Evolutionary conservation across 768 basidiomycete species (phyloP), one percentile per base, ranked within the genome.

Genomic region (Lyophyllum atratum): DNA sequence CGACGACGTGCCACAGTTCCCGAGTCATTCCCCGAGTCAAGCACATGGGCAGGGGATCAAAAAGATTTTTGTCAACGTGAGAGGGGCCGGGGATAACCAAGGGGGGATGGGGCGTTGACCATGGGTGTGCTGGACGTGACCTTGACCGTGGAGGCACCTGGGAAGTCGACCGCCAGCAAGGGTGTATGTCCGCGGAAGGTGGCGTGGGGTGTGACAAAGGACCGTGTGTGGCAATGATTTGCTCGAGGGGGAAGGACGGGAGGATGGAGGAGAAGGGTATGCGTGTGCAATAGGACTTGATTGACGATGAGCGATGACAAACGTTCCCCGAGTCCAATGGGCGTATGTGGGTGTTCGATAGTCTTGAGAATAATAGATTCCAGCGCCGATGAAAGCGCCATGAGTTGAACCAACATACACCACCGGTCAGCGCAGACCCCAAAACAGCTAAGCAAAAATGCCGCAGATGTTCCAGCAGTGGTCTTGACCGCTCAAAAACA

Each of bases 11-110:
- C 33, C 43, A 31, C 22, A 34, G 53, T 54, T 54, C 53, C 53
- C 53, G 51, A 50, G 52, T 55, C 61, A 56, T 58, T 62, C 55
- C 61, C 61, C 58, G 61, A 62, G 61, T 62, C 51, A 59, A 54
- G n/a, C 56, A 55, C 54, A 49, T 55, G 54, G 25, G 12, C 43
- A 52, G 53, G 43, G 26, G 9, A 29, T 44, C 24, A 56, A 49
- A 59, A 54, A 46, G 14, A 37, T 53, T 53, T 62, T 62, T 45
- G 42, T 37, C 31, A 4, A 9, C 19, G 44, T 25, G 45, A 51
- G 29, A 17, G 34, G 50, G 29, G 29, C 3, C 21, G 34, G 37
- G 39, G 19, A 6, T 6, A 21, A 42, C 40, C 40, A 24, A 44
- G 2, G 43, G 22, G 43, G 24, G 43, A 24, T 4, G 22, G 22